Percentiles rank a stretch among this genome's conserved stretches.
Conservation (phyloP, 331 rosid species). For the Telfairia occidentalis region DNA sequence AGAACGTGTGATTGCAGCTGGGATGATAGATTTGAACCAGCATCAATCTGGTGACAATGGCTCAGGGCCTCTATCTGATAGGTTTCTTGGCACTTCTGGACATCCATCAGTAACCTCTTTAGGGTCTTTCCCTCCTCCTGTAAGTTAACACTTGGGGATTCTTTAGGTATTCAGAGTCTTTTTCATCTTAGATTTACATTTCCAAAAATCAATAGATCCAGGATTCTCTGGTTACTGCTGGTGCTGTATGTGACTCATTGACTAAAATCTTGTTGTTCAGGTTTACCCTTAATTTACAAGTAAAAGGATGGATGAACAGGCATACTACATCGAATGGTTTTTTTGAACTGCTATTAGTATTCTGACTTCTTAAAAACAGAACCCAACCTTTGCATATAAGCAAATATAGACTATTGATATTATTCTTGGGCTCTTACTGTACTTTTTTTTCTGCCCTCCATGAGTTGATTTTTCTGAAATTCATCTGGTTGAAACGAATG, state of each 20-base stretch:
- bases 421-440: background rate
- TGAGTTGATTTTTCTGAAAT: background rate
- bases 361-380: background rate
- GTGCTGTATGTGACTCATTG: background rate
- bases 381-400: background rate
- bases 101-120: constrained; percentile 48
- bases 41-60: constrained; percentile 53
- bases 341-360: background rate
- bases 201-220: background rate
- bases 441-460: background rate
- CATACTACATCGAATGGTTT: background rate
- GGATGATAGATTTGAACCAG: constrained; percentile 35
- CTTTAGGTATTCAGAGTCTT: background rate
- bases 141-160: constrained; percentile 34
- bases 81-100: constrained; percentile 44
- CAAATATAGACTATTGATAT: background rate
- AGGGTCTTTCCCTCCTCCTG: constrained; percentile 66
- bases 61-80: constrained; percentile 34
- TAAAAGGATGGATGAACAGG: background rate
- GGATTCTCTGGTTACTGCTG: background rate
- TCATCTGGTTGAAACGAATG: constrained; percentile 8
- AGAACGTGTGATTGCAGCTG: constrained; percentile 44
- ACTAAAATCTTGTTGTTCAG: background rate
- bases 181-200: background rate
- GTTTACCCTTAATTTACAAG: background rate